Percentiles rank a stretch among this genome's conserved stretches.
These are phyloP conservation scores for Ricinus communis DNA, from an alignment of 345 rosid species.

Conservation along the genomic window DNA sequence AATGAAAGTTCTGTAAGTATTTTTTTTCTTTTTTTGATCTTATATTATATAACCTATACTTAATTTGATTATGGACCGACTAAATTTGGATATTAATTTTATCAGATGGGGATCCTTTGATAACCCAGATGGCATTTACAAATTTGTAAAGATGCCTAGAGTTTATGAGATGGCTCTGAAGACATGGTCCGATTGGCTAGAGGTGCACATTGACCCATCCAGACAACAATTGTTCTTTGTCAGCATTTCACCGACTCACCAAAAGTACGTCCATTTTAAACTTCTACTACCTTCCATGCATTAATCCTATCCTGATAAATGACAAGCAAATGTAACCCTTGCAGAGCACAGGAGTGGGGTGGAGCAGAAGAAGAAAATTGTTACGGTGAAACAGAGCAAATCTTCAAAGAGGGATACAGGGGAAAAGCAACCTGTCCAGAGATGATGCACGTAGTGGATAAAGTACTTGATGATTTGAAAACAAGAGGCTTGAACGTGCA, in stretches of 20 bases:
- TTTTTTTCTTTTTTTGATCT: background rate
- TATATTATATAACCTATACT: too few species aligned
- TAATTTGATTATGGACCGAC: background rate
- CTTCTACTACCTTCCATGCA: too few species aligned
- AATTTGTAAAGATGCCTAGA: slow-evolving; percentile 31
- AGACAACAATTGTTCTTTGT: slow-evolving; percentile 25
- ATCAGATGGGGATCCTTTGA: slow-evolving; percentile 34
- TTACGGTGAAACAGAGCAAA: slow-evolving; percentile 52
- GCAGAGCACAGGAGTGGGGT: slow-evolving; percentile 81
- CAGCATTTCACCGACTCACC: slow-evolving; percentile 34
- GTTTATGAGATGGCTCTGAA: slow-evolving; percentile 34
- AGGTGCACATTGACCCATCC: slow-evolving; percentile 26
- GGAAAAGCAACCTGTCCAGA: slow-evolving; percentile 51
- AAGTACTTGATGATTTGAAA: slow-evolving; percentile 37
- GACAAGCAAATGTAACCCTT: too few species aligned
- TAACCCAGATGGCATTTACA: slow-evolving; percentile 21
- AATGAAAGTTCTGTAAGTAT: slow-evolving; percentile 32
- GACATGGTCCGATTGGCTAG: slow-evolving; percentile 34
- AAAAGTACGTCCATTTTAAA: slow-evolving; percentile 8
- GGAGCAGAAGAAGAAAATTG: slow-evolving; percentile 52
- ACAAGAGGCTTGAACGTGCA: slow-evolving; percentile 50
- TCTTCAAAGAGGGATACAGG: slow-evolving; percentile 47
- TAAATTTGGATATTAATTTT: background rate
- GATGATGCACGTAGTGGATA: slow-evolving; percentile 56
- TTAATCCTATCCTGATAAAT: too few species aligned